Evolutionary conservation across 2,329 filamentous ascomycete genomes (phyloP), one percentile per base, ranked within the genome.

Genomic region (Ciborinia camelliae): DNA sequence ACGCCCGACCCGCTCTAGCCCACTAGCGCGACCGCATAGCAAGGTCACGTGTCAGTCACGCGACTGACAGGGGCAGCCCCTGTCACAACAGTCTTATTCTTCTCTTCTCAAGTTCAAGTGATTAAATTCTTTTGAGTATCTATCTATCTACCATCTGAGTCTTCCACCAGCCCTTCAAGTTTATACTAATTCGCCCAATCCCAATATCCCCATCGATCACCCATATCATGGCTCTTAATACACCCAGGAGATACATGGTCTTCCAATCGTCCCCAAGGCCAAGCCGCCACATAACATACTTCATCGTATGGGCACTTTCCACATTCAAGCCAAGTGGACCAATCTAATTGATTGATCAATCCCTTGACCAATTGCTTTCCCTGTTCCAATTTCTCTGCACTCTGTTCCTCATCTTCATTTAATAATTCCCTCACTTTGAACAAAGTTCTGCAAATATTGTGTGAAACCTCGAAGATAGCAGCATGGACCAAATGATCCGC

Each of bases 231-330:
- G n/a, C 37, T 62, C 18, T 76, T 73, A 58, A 72, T 71, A 65
- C 82, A 85, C 37, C 72, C 71, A 6, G 83, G 83, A 58, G 75
- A 72, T 43, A 77, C 79, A 68, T 86, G 83, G 69, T 89, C 86
- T 32, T 84, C 78, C 0, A 75, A 71, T 0, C 75, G 77, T 0
- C 86, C 86, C 71, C 81, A 77, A 0, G 86, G 86, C 85, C 86
- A 89, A 70, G 89, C 86, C 1, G 85, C 84, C 14, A 88, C 77
- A 43, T 84, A 80, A 66, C 86, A 85, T 4, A 86, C 73, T 73
- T 89, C 81, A 57, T 84, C 79, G 10, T 78, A 76, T 0, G 70
- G 72, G 69, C 86, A 89, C 0, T 78, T 77, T 9, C 77, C 75
- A 60, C 84, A 85, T 60, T 81, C 77, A 69, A 84, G 86, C 84